phyloP scores from a whole-genome alignment of 176 grass and related monocot species.

The Melocanna baccifera region DNA sequence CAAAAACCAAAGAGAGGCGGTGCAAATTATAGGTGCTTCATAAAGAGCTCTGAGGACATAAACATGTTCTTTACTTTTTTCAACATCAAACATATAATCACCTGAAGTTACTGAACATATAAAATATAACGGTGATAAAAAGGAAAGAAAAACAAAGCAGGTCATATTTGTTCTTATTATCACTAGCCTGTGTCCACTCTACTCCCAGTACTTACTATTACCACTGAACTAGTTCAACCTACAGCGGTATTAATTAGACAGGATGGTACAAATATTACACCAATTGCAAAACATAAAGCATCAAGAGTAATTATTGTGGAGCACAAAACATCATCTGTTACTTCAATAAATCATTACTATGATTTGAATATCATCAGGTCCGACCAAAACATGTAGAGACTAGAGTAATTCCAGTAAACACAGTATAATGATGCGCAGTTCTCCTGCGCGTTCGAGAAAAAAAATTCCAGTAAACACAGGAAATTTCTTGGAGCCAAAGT shows the following conservation, averaged over 20 bases:
- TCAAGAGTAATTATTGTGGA: background rate
- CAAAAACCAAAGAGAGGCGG: background rate
- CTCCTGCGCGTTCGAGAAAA: no score
- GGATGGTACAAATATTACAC: background rate
- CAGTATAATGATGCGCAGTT: no score
- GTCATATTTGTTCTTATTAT: background rate
- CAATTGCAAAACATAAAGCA: background rate
- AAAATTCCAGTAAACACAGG: background rate
- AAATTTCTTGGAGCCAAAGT: background rate
- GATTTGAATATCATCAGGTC: background rate
- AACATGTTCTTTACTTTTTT: background rate
- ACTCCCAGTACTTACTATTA: background rate
- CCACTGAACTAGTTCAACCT: background rate
- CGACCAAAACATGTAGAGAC: background rate
- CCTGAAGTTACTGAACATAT: background rate
- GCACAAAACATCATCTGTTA: background rate
- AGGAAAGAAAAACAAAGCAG: background rate
- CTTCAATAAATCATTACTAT: background rate
- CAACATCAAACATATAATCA: background rate
- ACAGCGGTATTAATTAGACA: background rate
- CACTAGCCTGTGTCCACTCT: background rate
- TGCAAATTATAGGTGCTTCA: background rate
- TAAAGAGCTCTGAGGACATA: background rate
- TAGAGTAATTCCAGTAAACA: background rate
- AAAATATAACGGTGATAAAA: background rate